phyloP scores from a whole-genome alignment of 23 red algal species.

The Gracilaria gracilis region DNA sequence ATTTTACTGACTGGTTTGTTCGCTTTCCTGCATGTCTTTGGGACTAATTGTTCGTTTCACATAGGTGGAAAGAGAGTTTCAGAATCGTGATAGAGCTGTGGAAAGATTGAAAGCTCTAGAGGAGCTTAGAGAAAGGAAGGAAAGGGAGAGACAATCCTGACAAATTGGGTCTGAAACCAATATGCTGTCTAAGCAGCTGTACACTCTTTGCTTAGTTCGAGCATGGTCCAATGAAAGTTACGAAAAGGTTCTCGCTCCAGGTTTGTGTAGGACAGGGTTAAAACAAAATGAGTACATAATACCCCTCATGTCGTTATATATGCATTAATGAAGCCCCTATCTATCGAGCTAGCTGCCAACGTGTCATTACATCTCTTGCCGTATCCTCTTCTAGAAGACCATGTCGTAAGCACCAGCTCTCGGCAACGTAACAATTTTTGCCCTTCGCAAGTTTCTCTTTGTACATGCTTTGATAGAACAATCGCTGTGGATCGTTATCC shows the following conservation, averaged over 20 bases:
- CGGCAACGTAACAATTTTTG: conserved; percentile 68
- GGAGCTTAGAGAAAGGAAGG: neutral
- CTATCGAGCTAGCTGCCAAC: neutral
- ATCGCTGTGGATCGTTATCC: conserved; percentile 81
- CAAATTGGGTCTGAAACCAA: neutral
- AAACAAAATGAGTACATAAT: neutral
- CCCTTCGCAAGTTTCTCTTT: conserved; percentile 70
- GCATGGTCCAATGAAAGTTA: neutral
- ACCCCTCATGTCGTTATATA: neutral
- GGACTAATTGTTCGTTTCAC: neutral
- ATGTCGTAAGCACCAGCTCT: conserved; percentile 83
- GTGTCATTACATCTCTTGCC: conserved; percentile 31
- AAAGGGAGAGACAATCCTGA: neutral
- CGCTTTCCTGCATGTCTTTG: neutral
- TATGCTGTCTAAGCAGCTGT: neutral
- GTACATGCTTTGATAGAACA: conserved; percentile 95
- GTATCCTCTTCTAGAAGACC: conserved; percentile 77
- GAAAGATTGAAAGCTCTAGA: neutral
- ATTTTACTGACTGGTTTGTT: neutral
- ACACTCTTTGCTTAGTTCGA: neutral
- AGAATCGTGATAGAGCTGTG: conserved; percentile 22
- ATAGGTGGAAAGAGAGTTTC: conserved; percentile 34
- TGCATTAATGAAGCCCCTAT: neutral
- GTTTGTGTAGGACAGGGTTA: neutral
- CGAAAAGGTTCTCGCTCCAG: neutral